Base-by-base conservation (phyloP, 768 basidiomycete species). In the Amanita molliuscula region DNA sequence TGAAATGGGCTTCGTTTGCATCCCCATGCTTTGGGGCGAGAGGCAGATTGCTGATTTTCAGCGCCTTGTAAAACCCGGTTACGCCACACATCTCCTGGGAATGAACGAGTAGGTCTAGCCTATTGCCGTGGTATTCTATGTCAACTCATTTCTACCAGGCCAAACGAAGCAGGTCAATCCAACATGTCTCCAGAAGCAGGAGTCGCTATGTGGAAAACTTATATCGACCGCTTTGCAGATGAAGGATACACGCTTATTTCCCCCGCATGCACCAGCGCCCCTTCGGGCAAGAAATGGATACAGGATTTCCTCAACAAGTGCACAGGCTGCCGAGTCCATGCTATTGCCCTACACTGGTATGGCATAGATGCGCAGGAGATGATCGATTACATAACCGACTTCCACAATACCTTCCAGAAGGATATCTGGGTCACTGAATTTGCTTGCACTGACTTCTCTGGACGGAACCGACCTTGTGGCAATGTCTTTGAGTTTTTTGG, bases 11-110 rank as follows among this genome's bases (percentile, higher is more conserved):
- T 61, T 82, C 34, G 63, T 73, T 8, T 79, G 67, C 54, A 69
- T 76, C 31, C 75, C 83, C 18, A 84, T 85, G 83, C 62, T 88
- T 1, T 91, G 86, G 87, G 81, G 84, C 53, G 55, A 61, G 6
- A 69, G 74, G 25, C 72, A 84, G 48, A 59, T 72, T 21, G 53
- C 47, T 6, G 68, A 75, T 13, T 84, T 85, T 62, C 55, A 69
- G 50, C 60, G 60, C 2, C 51, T 66, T 37, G 75, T 82, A 26
- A 65, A 71, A 43, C 54, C 62, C 13, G 79, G 78, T 34, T 79
- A 83, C 57, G 75, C 79, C 47, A 56, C 65, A 20, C 58, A 59
- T 47, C 77, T 72, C 35, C 55, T 85, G 18, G 84, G 80, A 47
- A 65, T 75, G 61, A 96, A 95, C 59, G 92, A 92, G 91, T 90